phyloP scores from a whole-genome alignment of 345 rosid genomes.

The Populus nigra region DNA sequence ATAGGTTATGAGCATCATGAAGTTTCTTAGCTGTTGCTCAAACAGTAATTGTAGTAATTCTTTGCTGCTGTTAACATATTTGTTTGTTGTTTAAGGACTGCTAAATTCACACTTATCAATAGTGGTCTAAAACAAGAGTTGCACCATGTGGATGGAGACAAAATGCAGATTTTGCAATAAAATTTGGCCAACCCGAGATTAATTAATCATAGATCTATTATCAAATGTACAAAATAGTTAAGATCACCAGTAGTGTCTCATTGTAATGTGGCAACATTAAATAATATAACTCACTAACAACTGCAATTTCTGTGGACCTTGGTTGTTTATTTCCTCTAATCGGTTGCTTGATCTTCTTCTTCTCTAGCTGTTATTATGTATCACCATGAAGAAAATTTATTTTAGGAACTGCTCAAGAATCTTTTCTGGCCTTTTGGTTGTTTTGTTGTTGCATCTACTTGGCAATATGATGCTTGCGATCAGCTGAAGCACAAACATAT shows the following conservation, averaged over 20 bases:
- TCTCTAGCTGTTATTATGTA: not conserved
- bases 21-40: not conserved
- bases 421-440: not conserved
- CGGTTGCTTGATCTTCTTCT: not conserved
- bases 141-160: too few species aligned
- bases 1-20: not conserved
- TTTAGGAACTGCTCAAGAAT: not conserved
- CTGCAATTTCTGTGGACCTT: not conserved
- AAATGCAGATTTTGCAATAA: too few species aligned
- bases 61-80: too few species aligned
- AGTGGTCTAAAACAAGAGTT: too few species aligned
- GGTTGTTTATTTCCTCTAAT: not conserved
- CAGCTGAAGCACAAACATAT: not conserved
- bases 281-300: too few species aligned
- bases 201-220: too few species aligned
- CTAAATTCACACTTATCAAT: too few species aligned
- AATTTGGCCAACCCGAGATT: too few species aligned
- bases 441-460: not conserved
- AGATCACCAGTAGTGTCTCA: too few species aligned
- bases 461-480: not conserved
- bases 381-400: not conserved
- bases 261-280: too few species aligned
- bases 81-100: too few species aligned
- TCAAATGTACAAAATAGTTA: too few species aligned
- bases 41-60: not conserved